These are phyloP conservation scores for Cercospora beticola DNA, from an alignment of 2,329 filamentous ascomycete species.

Conservation along the genomic window DNA sequence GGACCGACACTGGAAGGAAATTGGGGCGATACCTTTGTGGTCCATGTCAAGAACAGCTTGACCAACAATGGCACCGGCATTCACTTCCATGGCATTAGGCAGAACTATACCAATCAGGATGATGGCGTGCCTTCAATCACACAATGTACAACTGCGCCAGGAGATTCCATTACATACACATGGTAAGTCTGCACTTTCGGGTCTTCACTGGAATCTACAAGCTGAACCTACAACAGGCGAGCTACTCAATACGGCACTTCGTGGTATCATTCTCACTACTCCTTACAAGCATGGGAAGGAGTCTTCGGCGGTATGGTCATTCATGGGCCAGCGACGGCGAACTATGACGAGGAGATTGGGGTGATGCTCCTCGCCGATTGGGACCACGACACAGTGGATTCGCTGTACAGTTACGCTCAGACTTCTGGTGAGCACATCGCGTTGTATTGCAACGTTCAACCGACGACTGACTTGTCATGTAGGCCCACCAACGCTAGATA, in stretches of 20 bases:
- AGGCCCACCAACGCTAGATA: slow-evolving; percentile 37
- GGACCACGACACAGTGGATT: slow-evolving; percentile 35
- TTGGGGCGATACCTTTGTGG: neutral
- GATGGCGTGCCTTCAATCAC: neutral
- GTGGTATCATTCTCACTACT: neutral
- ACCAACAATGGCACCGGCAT: neutral
- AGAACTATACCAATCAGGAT: neutral
- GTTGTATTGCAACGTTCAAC: neutral
- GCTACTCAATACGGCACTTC: neutral
- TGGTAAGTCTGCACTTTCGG: neutral
- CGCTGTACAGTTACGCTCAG: slow-evolving; percentile 30
- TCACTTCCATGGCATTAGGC: neutral
- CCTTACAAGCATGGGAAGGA: slow-evolving; percentile 38
- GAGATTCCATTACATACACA: neutral
- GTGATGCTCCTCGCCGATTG: slow-evolving; percentile 44
- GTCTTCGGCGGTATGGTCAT: slow-evolving; percentile 42
- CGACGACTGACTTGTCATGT: neutral
- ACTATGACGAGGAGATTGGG: slow-evolving; percentile 44
- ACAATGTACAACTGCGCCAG: neutral
- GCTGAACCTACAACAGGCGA: neutral
- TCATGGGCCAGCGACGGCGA: slow-evolving; percentile 38
- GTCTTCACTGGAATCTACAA: neutral
- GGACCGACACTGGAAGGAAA: neutral
- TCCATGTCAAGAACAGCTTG: neutral
- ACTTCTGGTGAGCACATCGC: slow-evolving; percentile 5